Evolutionary conservation across 768 basidiomycete species (phyloP).

Genomic region (Russula griseocarnosa): DNA sequence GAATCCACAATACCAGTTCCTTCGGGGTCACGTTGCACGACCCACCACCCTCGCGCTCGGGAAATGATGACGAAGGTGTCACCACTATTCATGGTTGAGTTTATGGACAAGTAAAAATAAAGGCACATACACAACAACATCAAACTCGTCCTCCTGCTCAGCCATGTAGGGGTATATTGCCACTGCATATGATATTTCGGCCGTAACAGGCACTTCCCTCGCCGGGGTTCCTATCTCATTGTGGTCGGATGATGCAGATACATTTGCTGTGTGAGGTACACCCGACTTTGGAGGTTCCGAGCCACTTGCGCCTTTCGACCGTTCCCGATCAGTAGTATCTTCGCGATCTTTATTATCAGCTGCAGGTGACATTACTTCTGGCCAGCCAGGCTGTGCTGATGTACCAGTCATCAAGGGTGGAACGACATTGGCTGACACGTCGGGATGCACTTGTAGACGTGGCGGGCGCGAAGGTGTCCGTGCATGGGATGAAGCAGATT

Average conservation of each 20-base stretch:
- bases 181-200: constrained; percentile 85
- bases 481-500: constrained; percentile 39
- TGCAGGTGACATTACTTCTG: constrained; percentile 63
- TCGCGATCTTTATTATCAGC: constrained; percentile 41
- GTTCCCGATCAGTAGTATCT: constrained; percentile 39
- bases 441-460: constrained; percentile 60
- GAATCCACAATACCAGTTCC: constrained; percentile 76
- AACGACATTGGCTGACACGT: constrained; percentile 44
- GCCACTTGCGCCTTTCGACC: constrained; percentile 6
- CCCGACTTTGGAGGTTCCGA: constrained; percentile 36
- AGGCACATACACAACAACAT: constrained; percentile 82
- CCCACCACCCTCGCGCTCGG: constrained; percentile 98
- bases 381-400: constrained; percentile 67
- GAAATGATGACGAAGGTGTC: constrained; percentile 92
- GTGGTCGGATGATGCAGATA: constrained; percentile 26
- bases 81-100: constrained; percentile 47
- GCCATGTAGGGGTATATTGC: constrained; percentile 99
- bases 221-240: constrained; percentile 30
- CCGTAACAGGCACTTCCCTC: constrained; percentile 35
- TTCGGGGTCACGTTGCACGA: constrained; percentile 90
- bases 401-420: constrained; percentile 53
- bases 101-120: constrained; percentile 23
- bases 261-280: constrained; percentile 35
- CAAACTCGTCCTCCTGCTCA: constrained; percentile 97
- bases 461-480: constrained; percentile 51